Conservation (phyloP, 2,329 filamentous ascomycete genomes). For the Phaeosphaeriaceae sp. region DNA sequence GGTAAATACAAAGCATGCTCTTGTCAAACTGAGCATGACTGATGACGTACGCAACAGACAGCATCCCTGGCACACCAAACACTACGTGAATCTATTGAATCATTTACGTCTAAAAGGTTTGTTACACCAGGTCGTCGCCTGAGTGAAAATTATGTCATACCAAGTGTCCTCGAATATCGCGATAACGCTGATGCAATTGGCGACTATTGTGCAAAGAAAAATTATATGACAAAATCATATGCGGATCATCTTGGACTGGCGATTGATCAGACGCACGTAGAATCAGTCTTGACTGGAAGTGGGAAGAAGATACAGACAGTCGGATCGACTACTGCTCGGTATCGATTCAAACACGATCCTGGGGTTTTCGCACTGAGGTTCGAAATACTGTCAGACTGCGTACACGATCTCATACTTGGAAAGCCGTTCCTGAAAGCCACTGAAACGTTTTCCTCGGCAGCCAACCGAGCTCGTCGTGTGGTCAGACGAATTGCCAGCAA, state of each 20-base stretch:
- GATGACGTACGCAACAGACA: too few species aligned
- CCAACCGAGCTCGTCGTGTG: constrained; percentile 9
- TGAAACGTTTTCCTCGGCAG: constrained; percentile 8
- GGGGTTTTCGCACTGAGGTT: constrained; percentile 5
- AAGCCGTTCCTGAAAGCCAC: constrained; percentile 15
- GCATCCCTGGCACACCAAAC: too few species aligned
- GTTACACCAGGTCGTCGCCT: too few species aligned
- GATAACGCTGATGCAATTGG: constrained; percentile 3
- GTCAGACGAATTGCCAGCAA: not conserved
- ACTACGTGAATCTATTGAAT: too few species aligned
- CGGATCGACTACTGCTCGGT: constrained; percentile 4
- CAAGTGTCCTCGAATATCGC: not conserved
- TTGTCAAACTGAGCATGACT: too few species aligned
- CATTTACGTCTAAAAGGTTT: too few species aligned
- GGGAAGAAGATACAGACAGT: constrained; percentile 7
- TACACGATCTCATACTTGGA: constrained; percentile 16
- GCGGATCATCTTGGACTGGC: constrained; percentile 4
- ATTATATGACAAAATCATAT: constrained; percentile 17
- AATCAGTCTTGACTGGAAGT: constrained; percentile 7
- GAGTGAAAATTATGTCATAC: constrained; percentile 6
- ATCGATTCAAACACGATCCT: constrained; percentile 8
- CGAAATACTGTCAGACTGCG: constrained; percentile 13
- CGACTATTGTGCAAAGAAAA: constrained; percentile 14
- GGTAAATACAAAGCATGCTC: too few species aligned
- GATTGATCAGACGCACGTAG: constrained; percentile 1